Base-by-base conservation (phyloP, 805 yeast genomes). In the Saturnispora dispora region DNA sequence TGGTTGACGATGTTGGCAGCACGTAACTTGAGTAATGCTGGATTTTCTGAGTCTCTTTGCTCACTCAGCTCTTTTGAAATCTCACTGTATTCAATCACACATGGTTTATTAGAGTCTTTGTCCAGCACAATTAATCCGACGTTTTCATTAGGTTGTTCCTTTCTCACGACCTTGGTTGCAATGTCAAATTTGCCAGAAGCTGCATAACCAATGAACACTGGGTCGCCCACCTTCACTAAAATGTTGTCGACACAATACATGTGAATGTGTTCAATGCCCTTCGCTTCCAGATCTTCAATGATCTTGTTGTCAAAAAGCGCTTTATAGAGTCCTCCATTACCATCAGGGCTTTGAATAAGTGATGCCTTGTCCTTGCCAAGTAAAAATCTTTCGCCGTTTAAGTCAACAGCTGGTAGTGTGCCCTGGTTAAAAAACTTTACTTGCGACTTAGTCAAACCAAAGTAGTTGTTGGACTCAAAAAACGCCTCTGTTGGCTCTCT, bases 1-100 rank as follows among this genome's bases (percentile, higher is more conserved):
- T 93, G 99, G 66, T 93, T 93, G 51, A 93, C 99, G 57, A 93
- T 93, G 68, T 93, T 93, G 25, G 96, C 99, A 4, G 98, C 96
- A 59, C 98, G 78, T 59, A 88, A 77, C 57, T 77, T 77, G 18
- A 58, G 39, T 53, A 93, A 74, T 25, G 23, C n/a, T 10, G 8
- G 4, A 18, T 74, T 65, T 1, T 76, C 75, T 56, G 85, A 93
- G 27, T 68, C 69, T 54, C 79, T 81, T 17, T 47, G 48, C 60
- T 79, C 79, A 22, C 91, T 83, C 61, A 90, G 74, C 57, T 85
- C 90, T 32, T 71, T 63, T 8, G 88, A 75, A 55, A 93, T 88
- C 69, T 93, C 99, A 39, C 95, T 84, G 70, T 93, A 93, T 68
- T 93, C 99, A 59, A 93, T 86, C 43, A 93, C 99, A 53, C 91